A percentile compares a stretch with the other conserved stretches of the same genome.
Evolutionary conservation across 495 filamentous ascomycete species (phyloP).

Genomic region (Trichoderma erinaceum): DNA sequence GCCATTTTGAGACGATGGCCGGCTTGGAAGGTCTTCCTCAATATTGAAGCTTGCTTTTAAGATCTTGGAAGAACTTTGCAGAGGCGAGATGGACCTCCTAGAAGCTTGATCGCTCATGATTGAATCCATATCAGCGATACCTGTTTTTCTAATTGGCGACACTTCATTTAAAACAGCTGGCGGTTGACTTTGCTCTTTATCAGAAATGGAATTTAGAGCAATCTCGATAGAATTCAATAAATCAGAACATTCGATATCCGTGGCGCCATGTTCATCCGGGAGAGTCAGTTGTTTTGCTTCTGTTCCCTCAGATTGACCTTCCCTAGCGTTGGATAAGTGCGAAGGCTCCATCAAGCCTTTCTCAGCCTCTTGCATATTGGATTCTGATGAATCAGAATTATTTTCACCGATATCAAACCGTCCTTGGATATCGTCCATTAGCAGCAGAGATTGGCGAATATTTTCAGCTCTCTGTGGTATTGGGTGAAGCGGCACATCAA

Average conservation of each 20-base stretch:
- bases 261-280: not conserved
- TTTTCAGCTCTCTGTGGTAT: constrained; percentile 30
- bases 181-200: not conserved
- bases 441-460: constrained; percentile 24
- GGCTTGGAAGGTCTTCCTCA: not conserved
- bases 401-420: constrained; percentile 17
- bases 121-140: constrained; percentile 1
- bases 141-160: not conserved
- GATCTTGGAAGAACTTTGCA: constrained; percentile 14
- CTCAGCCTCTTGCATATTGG: not conserved
- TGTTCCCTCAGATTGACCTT: not conserved
- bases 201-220: not conserved
- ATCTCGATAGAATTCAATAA: not conserved
- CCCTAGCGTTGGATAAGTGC: too few relatives aligned
- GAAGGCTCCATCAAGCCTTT: not conserved
- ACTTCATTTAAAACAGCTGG: not conserved
- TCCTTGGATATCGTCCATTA: constrained; percentile 25
- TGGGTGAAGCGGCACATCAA: constrained; percentile 28
- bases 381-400: not conserved
- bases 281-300: not conserved
- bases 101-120: not conserved
- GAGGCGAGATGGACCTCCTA: not conserved
- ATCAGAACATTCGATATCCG: not conserved
- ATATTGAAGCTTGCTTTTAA: not conserved
- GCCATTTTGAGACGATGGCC: constrained; percentile 17